phyloP scores from a whole-genome alignment of 2,329 filamentous ascomycete genomes.

The Calcarisporium arbuscula region DNA sequence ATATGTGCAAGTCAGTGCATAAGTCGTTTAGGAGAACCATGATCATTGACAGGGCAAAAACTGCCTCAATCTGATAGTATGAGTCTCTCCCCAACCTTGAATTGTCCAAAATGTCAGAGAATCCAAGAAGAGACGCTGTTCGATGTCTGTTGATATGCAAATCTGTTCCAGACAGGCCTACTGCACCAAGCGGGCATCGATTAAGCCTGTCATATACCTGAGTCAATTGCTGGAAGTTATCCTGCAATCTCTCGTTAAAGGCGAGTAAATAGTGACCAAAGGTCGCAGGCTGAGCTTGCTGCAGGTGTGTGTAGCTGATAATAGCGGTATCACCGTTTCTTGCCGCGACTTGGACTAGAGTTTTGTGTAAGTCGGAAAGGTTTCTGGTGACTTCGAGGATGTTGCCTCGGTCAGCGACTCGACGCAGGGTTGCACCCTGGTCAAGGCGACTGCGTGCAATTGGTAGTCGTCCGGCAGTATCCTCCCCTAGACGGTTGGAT shows the following conservation, averaged over 20 bases:
- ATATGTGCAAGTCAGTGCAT: conserved; percentile 9
- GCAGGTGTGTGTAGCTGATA: conserved; percentile 11
- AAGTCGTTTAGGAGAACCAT: conserved; percentile 8
- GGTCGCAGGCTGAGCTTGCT: conserved; percentile 11
- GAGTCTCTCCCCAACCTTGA: conserved; percentile 4
- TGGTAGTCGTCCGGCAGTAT: neutral
- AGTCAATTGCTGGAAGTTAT: conserved; percentile 6
- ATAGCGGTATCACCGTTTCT: conserved; percentile 2
- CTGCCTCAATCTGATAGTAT: conserved; percentile 7
- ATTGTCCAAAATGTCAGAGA: conserved; percentile 3
- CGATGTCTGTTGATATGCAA: conserved; percentile 5
- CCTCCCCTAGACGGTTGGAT: neutral
- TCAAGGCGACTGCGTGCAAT: conserved; percentile 11
- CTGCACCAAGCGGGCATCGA: conserved; percentile 7
- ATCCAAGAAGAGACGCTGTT: conserved; percentile 5
- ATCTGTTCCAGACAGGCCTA: conserved; percentile 4
- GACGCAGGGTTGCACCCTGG: conserved; percentile 10
- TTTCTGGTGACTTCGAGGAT: conserved; percentile 6
- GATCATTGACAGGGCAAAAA: conserved; percentile 3
- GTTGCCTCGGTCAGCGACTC: conserved; percentile 6
- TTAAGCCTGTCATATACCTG: conserved; percentile 4
- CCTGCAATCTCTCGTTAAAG: conserved; percentile 8
- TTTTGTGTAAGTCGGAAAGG: conserved; percentile 2
- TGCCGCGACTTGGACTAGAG: conserved; percentile 5
- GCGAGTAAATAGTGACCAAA: conserved; percentile 8